Evolutionary conservation across 139 green algal genomes (phyloP).

Genomic region (Gonium pectorale): DNA sequence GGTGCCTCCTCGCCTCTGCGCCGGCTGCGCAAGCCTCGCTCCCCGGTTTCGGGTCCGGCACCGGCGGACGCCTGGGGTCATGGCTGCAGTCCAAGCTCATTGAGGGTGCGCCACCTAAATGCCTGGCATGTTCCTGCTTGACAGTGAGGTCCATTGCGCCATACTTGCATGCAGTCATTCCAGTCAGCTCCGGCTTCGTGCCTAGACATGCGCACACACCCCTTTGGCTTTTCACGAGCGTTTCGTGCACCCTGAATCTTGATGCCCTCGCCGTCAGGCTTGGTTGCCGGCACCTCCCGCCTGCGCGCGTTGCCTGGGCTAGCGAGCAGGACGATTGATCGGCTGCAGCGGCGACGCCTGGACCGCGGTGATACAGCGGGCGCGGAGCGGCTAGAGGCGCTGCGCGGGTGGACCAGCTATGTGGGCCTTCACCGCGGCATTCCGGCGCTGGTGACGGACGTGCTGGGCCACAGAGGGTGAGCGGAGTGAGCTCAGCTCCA

Average conservation of each 20-base stretch:
- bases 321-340: not conserved
- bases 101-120: too few species aligned
- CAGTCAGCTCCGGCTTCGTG: too few species aligned
- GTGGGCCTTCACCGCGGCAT: not conserved
- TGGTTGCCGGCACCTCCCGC: not conserved
- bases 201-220: not conserved
- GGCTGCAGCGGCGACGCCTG: not conserved
- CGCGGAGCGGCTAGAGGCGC: not conserved
- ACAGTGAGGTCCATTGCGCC: too few species aligned
- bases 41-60: too few species aligned
- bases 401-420: constrained; percentile 2
- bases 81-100: too few species aligned
- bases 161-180: too few species aligned
- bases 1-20: too few species aligned
- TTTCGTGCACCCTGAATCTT: too few species aligned
- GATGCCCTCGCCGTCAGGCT: not conserved
- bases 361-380: not conserved
- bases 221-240: not conserved
- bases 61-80: too few species aligned
- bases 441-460: not conserved
- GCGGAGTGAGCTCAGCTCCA: not conserved
- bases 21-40: too few species aligned
- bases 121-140: too few species aligned
- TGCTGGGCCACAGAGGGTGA: not conserved
- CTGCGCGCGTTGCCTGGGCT: not conserved